A percentile compares a stretch with the other conserved stretches of the same genome.
These are phyloP conservation scores for Trichoderma gracile DNA, from an alignment of 2,329 filamentous ascomycete species.

Conservation along the genomic window DNA sequence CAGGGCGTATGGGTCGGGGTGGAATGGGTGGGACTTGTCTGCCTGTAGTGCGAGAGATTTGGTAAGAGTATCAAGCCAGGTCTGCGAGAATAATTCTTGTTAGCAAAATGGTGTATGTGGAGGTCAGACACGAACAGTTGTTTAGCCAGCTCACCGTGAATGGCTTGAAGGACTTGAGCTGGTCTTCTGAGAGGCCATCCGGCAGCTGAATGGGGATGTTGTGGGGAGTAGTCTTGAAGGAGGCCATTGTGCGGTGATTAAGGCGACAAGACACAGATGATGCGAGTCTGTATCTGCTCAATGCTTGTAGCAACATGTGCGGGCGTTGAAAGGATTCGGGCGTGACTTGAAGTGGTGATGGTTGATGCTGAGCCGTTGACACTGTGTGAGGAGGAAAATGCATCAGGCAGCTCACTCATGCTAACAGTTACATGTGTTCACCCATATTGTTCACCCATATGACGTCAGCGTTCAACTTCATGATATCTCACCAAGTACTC, in stretches of 20 bases:
- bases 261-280: neutral
- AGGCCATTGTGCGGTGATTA: conserved; percentile 17
- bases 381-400: neutral
- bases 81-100: conserved; percentile 35
- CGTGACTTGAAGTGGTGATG: neutral
- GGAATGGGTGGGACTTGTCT: conserved; percentile 51
- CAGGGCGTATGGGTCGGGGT: conserved; percentile 54
- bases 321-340: neutral
- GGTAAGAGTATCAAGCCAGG: conserved; percentile 51
- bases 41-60: conserved; percentile 50
- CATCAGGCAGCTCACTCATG: neutral
- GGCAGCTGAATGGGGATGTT: conserved; percentile 45
- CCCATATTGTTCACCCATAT: neutral
- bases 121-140: too few species aligned
- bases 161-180: conserved; percentile 48
- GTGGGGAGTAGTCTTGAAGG: conserved; percentile 23
- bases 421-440: neutral
- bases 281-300: neutral
- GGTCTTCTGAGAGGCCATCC: conserved; percentile 43
- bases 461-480: neutral
- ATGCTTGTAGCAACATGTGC: conserved; percentile 1
- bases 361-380: neutral
- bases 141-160: conserved; percentile 47
- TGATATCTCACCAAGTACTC: neutral
- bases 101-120: too few species aligned